Base-by-base conservation (phyloP, 164 flowering plant species). In the Magnolia sinica region DNA sequence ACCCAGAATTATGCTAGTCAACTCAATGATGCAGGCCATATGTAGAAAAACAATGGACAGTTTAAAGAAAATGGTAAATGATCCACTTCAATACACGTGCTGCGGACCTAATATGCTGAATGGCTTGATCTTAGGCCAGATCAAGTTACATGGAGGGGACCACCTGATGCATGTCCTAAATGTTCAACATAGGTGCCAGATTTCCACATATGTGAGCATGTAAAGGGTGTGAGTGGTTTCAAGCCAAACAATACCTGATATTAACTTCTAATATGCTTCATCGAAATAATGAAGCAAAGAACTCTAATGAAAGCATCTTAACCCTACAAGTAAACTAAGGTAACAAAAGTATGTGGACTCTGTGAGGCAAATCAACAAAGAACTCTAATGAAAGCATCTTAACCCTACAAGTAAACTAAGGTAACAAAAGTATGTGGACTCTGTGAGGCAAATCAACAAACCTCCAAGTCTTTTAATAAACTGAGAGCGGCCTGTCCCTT, bases 381-480 rank as follows among this genome's bases (percentile, higher is more conserved):
- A 50, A 29, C 65, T 49, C 72, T 37, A 20, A 76, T 19, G 69
- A 6, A 20, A n/a, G 3, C 20, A 18, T 67, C 64, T 20, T 4
- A 58, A 37, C 27, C 31, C 55, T 37, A 13, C 7, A 24, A n/a
- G 23, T 13, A 70, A 52, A 52, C 31, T 18, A 74, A 64, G 6
- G 59, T 23, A 70, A 61, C 14, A 63, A 58, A 8, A 64, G 8
- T 37, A 70, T 29, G 71, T 51, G 67, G 8, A 73, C 18, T 65
- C 45, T 68, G 11, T 63, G 19, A 49, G 68, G 61, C 29, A 52
- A 64, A 78, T 37, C 16, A 70, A 78, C 87, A 78, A 74, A 95
- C 98, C 98, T 92, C 87, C 63, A 94, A 86, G 63, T 90, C 78
- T 71, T 85, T 87, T 82, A 96, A 81, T 71, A 96, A 78, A 68